Conservation (phyloP, 805 yeast genomes). For the Blastobotrys peoriensis region DNA sequence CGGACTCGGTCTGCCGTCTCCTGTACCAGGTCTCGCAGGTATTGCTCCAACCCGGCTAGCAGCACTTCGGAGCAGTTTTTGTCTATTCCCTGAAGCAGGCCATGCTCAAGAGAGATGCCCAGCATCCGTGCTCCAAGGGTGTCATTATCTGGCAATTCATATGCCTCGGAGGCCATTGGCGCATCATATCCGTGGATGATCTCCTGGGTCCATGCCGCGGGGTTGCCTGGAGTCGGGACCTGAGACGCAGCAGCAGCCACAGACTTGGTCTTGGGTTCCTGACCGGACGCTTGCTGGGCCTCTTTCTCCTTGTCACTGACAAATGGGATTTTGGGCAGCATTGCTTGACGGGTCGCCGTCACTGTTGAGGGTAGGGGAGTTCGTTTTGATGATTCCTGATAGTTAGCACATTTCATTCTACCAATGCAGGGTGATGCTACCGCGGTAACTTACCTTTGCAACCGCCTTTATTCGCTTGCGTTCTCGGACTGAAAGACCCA, state of each 20-base stretch:
- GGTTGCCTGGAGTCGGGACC: conserved; percentile 20
- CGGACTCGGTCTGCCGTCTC: conserved; percentile 67
- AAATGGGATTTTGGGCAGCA: conserved; percentile 81
- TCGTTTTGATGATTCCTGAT: conserved; percentile 72
- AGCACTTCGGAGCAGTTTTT: conserved; percentile 74
- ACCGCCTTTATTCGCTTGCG: conserved; percentile 78
- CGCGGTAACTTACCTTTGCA: conserved; percentile 34
- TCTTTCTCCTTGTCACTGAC: conserved; percentile 33
- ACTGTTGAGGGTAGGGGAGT: conserved; percentile 30
- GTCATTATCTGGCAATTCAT: conserved; percentile 76
- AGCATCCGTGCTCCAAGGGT: conserved; percentile 60
- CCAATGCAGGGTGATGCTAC: background rate
- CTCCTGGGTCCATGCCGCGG: conserved; percentile 81
- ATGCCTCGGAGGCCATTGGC: conserved; percentile 70
- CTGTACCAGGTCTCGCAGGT: conserved; percentile 68
- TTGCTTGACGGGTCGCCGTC: conserved; percentile 39
- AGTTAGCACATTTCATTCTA: background rate
- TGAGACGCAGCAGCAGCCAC: conserved; percentile 1
- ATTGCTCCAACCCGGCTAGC: conserved; percentile 74
- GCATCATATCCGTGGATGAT: conserved; percentile 79
- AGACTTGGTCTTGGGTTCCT: conserved; percentile 1
- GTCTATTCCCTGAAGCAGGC: conserved; percentile 74
- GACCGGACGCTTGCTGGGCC: background rate
- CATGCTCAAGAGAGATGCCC: conserved; percentile 85
- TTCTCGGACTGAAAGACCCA: conserved; percentile 80